A percentile compares a stretch with the other conserved stretches of the same genome.
These are phyloP conservation scores for Filosporella fistucella DNA, from an alignment of 495 filamentous ascomycete genomes.

Conservation along the genomic window DNA sequence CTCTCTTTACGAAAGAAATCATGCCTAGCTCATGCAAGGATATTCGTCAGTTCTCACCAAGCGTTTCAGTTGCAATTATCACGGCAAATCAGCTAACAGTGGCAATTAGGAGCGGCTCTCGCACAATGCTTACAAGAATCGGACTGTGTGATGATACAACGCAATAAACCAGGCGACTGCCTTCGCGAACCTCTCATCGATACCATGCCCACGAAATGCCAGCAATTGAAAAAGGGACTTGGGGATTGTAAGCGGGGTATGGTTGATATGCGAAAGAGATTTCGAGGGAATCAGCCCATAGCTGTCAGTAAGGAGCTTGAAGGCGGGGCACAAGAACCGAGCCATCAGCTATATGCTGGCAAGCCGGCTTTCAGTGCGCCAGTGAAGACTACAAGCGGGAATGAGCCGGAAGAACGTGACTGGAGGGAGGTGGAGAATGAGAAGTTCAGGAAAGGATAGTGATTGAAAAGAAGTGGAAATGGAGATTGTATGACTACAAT, in stretches of 20 bases:
- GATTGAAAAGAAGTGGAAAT: not conserved
- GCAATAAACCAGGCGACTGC: constrained; percentile 82
- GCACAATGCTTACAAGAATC: constrained; percentile 92
- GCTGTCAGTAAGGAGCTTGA: constrained; percentile 58
- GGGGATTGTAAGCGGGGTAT: constrained; percentile 92
- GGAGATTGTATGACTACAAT: not conserved
- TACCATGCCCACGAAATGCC: constrained; percentile 78
- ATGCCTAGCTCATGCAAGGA: constrained; percentile 98
- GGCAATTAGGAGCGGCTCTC: constrained; percentile 70
- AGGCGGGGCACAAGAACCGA: constrained; percentile 43
- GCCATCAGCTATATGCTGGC: constrained; percentile 76
- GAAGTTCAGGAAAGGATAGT: constrained; percentile 33
- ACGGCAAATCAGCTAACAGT: not conserved
- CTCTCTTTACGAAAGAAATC: too few species aligned
- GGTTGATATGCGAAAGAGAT: constrained; percentile 98
- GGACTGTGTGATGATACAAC: constrained; percentile 89
- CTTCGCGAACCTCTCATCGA: constrained; percentile 73
- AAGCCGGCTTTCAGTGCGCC: constrained; percentile 60
- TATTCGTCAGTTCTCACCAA: constrained; percentile 62
- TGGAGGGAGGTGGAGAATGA: constrained; percentile 54
- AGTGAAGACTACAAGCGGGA: constrained; percentile 42
- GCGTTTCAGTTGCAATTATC: not conserved
- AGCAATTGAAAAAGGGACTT: constrained; percentile 88
- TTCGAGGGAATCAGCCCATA: constrained; percentile 91
- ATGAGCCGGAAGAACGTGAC: constrained; percentile 43